Evolutionary conservation across 176 grass and related monocot species (phyloP).

Genomic region (Zea luxurians): DNA sequence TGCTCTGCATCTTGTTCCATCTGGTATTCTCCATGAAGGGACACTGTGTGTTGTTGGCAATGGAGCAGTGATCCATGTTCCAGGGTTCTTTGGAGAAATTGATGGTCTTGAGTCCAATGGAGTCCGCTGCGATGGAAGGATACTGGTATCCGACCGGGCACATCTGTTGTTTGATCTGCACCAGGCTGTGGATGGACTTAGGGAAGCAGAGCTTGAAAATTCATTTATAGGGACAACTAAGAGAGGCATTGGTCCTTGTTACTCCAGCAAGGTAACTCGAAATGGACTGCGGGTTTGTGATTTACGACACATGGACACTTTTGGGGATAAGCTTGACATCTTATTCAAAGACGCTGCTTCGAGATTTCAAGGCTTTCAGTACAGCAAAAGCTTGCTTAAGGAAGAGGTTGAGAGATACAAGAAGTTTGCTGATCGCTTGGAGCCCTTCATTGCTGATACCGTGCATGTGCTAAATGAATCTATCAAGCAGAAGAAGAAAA

Average conservation of each 20-base stretch:
- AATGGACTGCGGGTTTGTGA: constrained; percentile 78
- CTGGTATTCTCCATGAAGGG: constrained; percentile 73
- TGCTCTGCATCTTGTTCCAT: constrained; percentile 86
- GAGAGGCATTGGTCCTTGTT: constrained; percentile 84
- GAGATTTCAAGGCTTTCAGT: constrained; percentile 63
- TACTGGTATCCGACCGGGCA: constrained; percentile 68
- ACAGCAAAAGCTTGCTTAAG: constrained; percentile 57
- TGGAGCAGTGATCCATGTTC: constrained; percentile 76
- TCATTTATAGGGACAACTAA: constrained; percentile 81
- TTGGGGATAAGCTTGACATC: constrained; percentile 74
- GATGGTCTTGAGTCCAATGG: constrained; percentile 73
- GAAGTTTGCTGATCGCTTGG: constrained; percentile 66
- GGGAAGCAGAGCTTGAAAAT: constrained; percentile 68
- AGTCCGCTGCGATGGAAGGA: constrained; percentile 60
- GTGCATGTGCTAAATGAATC: constrained; percentile 67
- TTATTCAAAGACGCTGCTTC: constrained; percentile 64
- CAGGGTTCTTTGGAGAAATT: constrained; percentile 77
- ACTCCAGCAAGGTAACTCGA: constrained; percentile 79
- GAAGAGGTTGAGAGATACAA: constrained; percentile 75
- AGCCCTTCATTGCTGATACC: constrained; percentile 74
- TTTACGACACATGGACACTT: constrained; percentile 74
- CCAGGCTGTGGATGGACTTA: constrained; percentile 77
- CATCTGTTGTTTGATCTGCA: constrained; percentile 84
- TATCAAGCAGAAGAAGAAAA: constrained; percentile 66
- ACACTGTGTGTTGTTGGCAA: constrained; percentile 80